Conservation (phyloP, 768 basidiomycete species). For the Coprinopsis strossmayeri region DNA sequence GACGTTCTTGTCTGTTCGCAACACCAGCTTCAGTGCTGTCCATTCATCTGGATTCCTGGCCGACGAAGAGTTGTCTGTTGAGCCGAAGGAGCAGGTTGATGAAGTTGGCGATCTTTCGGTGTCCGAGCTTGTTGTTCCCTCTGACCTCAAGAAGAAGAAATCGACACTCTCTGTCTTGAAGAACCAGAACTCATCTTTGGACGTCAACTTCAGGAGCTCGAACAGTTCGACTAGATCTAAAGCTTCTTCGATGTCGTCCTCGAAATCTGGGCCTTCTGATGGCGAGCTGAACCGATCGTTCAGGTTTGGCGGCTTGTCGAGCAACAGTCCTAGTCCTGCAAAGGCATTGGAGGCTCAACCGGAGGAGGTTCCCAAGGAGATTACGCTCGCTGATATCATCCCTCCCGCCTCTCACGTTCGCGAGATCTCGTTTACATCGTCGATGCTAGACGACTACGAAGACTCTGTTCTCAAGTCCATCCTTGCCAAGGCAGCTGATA, state of each 20-base stretch:
- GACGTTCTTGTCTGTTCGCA: not conserved
- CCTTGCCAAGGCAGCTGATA: slow-evolving; percentile 37
- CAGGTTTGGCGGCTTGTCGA: slow-evolving; percentile 56
- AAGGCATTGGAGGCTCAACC: slow-evolving; percentile 19
- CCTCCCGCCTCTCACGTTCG: slow-evolving; percentile 52
- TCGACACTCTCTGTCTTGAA: not conserved
- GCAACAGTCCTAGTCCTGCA: slow-evolving; percentile 10
- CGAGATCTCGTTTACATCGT: slow-evolving; percentile 37
- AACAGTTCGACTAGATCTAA: not conserved
- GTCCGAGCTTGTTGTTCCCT: no score
- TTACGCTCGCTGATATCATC: slow-evolving; percentile 73
- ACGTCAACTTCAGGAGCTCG: not conserved
- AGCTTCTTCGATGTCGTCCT: slow-evolving; percentile 12
- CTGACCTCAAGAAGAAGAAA: not conserved
- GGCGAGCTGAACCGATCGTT: slow-evolving; percentile 68
- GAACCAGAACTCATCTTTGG: no score
- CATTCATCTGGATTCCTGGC: not conserved
- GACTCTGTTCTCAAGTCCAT: slow-evolving; percentile 52
- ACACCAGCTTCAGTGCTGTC: not conserved
- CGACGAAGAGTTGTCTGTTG: not conserved
- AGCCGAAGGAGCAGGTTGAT: no score
- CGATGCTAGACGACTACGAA: slow-evolving; percentile 36
- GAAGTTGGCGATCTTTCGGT: no score
- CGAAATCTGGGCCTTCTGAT: slow-evolving; percentile 42
- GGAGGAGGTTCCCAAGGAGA: slow-evolving; percentile 15